Percentiles rank a stretch among this genome's conserved stretches.
These are phyloP conservation scores for Posidonia oceanica DNA, from an alignment of 116 monocot species.

Conservation along the genomic window DNA sequence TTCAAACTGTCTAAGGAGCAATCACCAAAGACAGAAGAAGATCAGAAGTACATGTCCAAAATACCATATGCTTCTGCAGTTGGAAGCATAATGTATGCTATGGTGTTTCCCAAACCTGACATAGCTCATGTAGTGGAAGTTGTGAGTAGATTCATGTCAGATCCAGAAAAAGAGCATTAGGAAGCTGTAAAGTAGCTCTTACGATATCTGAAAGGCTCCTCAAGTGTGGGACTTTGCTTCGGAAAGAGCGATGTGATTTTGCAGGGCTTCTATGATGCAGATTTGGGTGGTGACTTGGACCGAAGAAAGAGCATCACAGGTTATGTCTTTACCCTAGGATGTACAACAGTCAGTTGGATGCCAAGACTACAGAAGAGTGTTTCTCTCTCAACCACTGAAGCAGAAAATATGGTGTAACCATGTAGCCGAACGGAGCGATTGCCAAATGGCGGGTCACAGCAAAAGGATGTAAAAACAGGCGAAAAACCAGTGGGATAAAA, in stretches of 20 bases:
- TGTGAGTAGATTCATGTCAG: constrained; percentile 4
- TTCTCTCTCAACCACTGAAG: too few species aligned
- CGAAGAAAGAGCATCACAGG: too few species aligned
- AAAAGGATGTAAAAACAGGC: too few species aligned
- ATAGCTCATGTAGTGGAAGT: constrained; percentile 1
- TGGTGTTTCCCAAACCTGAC: constrained; percentile 3
- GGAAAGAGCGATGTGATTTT: background rate
- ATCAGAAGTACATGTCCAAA: too few species aligned
- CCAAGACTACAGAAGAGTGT: background rate
- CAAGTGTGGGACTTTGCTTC: background rate
- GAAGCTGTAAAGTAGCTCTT: background rate
- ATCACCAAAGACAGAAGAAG: too few species aligned
- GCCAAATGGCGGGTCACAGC: too few species aligned
- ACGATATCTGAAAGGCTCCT: background rate
- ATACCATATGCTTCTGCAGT: background rate
- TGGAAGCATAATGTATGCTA: constrained; percentile 7
- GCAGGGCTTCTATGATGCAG: background rate
- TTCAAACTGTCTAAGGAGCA: too few species aligned
- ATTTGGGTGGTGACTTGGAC: background rate
- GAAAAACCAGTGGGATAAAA: too few species aligned
- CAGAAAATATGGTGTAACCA: background rate
- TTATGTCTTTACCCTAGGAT: background rate
- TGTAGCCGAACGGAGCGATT: too few species aligned
- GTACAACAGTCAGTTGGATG: background rate
- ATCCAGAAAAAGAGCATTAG: background rate